Conservation (phyloP, 73 alveolate genomes). For the Paramecium sexaurelia region DNA sequence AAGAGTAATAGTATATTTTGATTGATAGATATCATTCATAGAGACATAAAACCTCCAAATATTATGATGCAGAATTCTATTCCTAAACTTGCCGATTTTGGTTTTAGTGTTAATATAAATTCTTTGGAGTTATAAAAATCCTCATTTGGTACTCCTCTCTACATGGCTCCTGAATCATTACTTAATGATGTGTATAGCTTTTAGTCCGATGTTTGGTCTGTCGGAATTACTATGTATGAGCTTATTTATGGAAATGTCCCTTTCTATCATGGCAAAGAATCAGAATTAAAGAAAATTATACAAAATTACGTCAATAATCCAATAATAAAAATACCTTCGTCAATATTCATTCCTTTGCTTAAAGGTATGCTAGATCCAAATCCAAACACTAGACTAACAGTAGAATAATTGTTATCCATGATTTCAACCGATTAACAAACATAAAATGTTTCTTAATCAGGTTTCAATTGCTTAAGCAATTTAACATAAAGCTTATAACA, state of each 20-base stretch:
- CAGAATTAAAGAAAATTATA: background rate
- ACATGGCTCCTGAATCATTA: conserved; percentile 68
- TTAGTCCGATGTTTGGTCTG: conserved; percentile 66
- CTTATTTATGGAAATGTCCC: conserved; percentile 57
- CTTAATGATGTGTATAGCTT: conserved; percentile 12
- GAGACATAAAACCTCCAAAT: conserved; percentile 67
- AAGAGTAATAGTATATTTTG: conserved; percentile 17
- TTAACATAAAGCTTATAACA: background rate
- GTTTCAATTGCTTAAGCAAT: background rate
- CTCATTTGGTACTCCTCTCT: conserved; percentile 67
- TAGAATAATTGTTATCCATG: background rate
- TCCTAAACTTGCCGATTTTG: conserved; percentile 64
- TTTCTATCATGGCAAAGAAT: background rate
- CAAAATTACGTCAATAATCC: background rate
- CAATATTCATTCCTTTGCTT: background rate
- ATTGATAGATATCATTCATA: conserved; percentile 41
- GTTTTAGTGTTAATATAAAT: conserved; percentile 60
- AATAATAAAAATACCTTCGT: background rate
- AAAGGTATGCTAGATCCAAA: background rate
- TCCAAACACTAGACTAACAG: background rate
- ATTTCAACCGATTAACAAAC: background rate
- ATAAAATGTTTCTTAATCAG: background rate
- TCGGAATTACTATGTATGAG: conserved; percentile 63
- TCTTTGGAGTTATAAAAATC: conserved; percentile 58
- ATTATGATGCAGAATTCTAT: conserved; percentile 57